Evolutionary conservation across 306 rosid species (phyloP).

Genomic region (Ormosia semicastrata): DNA sequence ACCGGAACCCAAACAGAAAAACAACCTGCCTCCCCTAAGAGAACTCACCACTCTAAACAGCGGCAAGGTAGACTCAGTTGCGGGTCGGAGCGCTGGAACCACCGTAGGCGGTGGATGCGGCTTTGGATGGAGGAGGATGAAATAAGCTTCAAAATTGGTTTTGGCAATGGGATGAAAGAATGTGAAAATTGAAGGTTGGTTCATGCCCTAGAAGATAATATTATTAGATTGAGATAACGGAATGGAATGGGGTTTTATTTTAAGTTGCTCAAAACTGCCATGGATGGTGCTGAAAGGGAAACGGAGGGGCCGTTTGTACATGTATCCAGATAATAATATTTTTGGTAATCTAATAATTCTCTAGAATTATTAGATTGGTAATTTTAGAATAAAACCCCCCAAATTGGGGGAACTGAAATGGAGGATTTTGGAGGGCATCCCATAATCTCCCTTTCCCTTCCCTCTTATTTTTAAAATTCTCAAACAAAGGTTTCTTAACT

Average conservation of each 20-base stretch:
- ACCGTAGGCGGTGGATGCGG: conserved; percentile 41
- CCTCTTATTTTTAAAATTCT: too few relatives aligned
- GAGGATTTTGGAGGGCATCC: too few relatives aligned
- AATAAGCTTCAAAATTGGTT: conserved; percentile 78
- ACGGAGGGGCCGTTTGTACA: background rate
- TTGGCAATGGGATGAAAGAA: background rate
- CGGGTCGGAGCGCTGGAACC: conserved; percentile 43
- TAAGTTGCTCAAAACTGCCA: conserved; percentile 44
- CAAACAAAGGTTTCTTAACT: too few relatives aligned
- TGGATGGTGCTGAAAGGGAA: conserved; percentile 26
- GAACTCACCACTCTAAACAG: conserved; percentile 50
- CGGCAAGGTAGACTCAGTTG: conserved; percentile 46
- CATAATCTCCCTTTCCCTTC: too few relatives aligned
- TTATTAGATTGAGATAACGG: background rate
- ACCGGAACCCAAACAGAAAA: conserved; percentile 80
- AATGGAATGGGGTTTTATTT: background rate
- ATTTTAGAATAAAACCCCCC: too few relatives aligned
- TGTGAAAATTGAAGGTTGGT: conserved; percentile 9
- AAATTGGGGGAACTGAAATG: too few relatives aligned
- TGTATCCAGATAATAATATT: too few relatives aligned
- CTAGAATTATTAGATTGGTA: too few relatives aligned
- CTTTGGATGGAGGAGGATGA: conserved; percentile 36
- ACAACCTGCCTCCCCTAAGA: conserved; percentile 49
- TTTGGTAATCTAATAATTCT: too few relatives aligned
- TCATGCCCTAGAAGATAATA: conserved; percentile 17